Evolutionary conservation across 2,329 filamentous ascomycete genomes (phyloP), one percentile per base, ranked within the genome.

Genomic region (Colletotrichum sp.): DNA sequence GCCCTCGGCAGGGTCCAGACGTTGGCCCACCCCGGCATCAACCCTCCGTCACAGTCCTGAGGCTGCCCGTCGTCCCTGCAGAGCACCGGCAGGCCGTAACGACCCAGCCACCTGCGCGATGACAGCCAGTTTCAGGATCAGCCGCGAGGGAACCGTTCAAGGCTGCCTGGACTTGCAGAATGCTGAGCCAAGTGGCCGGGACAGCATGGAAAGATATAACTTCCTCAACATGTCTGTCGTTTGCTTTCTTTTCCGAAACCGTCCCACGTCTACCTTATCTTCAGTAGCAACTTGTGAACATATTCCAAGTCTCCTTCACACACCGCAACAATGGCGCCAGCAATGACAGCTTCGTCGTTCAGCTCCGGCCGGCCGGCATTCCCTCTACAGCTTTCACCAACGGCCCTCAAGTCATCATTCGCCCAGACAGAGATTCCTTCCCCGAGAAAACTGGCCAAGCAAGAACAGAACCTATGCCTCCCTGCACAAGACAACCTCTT

Each of bases 81-180:
- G 32, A 61, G 22, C 59, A 55, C 64, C 27, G 32, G 64, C 34
- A 72, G 59, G 32, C 30, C 49, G 55, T 62, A 63, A 73, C 44
- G 59, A 69, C 57, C 69, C 44, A 76, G 73, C 59, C 73, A 73
- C 59, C 44, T 73, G 73, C 64, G 69, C 64, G 73, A 69, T 73
- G 70, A 59, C 34, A 69, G 34, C 22, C 22, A 52, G 70, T 73
- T 76, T 76, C 70, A 73, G 69, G 64, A 61, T 36, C 44, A 59
- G 64, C 44, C 59, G 39, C 29, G 44, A 52, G 32, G 29, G 57
- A 65, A 27, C 32, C 19, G 39, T 29, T 65, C 29, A 32, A 25
- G 57, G 32, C 29, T 49, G 55, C 32, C 29, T 59, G 63, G 62
- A 55, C 34, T 25, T 49, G 6, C 16, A 30, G 25, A 22, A 16